Evolutionary conservation across 1,284 basidiomycete species (phyloP).

Genomic region (Phenoliferia sp.): DNA sequence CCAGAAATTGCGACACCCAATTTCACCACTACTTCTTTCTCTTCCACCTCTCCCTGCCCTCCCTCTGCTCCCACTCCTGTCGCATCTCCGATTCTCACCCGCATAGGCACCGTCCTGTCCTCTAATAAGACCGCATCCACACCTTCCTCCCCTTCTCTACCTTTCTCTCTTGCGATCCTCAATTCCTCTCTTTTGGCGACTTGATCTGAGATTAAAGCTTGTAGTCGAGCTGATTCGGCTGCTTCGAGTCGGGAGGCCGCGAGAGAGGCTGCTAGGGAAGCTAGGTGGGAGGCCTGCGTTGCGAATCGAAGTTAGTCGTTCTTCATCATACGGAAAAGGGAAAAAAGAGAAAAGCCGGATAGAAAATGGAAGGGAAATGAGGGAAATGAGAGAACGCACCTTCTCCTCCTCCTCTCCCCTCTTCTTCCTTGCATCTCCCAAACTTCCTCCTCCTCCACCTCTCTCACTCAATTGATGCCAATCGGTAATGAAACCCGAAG

Average conservation of each 20-base stretch:
- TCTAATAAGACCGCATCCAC: not conserved
- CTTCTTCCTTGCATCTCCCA: constrained; percentile 27
- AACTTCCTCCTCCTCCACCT: constrained; percentile 24
- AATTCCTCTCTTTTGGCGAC: constrained; percentile 27
- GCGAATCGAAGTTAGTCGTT: not conserved
- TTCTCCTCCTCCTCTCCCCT: constrained; percentile 29
- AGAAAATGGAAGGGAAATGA: not conserved
- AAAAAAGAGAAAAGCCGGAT: not conserved
- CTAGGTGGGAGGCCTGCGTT: constrained; percentile 4
- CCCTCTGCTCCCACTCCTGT: constrained; percentile 2
- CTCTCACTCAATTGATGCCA: constrained; percentile 28
- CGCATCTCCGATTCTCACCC: constrained; percentile 4
- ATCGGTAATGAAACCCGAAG: constrained; percentile 33
- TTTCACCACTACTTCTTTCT: constrained; percentile 10
- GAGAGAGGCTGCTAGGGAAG: constrained; percentile 10
- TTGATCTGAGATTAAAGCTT: constrained; percentile 31
- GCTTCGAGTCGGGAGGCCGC: constrained; percentile 13
- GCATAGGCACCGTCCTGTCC: not conserved
- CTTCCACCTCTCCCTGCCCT: not conserved
- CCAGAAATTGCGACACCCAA: constrained; percentile 1
- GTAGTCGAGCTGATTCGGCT: constrained; percentile 23
- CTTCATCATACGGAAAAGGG: not conserved
- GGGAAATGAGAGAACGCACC: no score
- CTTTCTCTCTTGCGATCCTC: constrained; percentile 15
- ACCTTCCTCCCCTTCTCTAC: constrained; percentile 9